These are phyloP conservation scores for Aegilops speltoides DNA, from an alignment of 176 grass and related monocot genomes.

Conservation along the genomic window DNA sequence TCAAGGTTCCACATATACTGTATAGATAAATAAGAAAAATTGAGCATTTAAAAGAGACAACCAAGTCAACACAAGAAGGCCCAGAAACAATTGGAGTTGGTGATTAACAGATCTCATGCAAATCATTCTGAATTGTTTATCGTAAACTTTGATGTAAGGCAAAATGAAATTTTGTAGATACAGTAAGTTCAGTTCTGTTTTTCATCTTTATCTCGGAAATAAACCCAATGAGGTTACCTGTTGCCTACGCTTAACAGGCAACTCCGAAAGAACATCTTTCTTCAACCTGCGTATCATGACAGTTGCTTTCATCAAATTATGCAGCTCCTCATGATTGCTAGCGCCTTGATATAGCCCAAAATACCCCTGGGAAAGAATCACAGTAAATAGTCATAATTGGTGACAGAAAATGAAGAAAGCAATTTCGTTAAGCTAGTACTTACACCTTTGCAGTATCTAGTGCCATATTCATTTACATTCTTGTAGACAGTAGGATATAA, in stretches of 20 bases:
- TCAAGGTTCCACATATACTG: not conserved
- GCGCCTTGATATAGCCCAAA: slow-evolving; percentile 94
- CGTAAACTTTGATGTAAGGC: not conserved
- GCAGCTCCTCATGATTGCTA: slow-evolving; percentile 95
- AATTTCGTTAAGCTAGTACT: slow-evolving; percentile 45
- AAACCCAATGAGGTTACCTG: slow-evolving; percentile 44
- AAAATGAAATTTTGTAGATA: not conserved
- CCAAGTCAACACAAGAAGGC: slow-evolving; percentile 14
- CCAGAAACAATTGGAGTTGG: not conserved
- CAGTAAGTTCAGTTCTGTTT: slow-evolving; percentile 1
- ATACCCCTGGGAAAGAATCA: slow-evolving; percentile 43
- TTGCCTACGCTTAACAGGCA: slow-evolving; percentile 86
- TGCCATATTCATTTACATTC: slow-evolving; percentile 80
- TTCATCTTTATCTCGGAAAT: not conserved
- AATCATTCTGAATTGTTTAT: no score
- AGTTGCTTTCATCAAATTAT: slow-evolving; percentile 97
- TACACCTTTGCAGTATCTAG: slow-evolving; percentile 97
- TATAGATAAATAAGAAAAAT: not conserved
- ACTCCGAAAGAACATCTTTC: slow-evolving; percentile 84
- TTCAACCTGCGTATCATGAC: slow-evolving; percentile 96
- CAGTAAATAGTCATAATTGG: slow-evolving; percentile 26
- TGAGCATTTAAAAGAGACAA: not conserved
- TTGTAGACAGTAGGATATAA: slow-evolving; percentile 85
- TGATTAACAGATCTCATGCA: no score
- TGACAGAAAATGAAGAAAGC: slow-evolving; percentile 24